Evolutionary conservation across 306 rosid species (phyloP).

Genomic region (Oxytropis ochrocephala): DNA sequence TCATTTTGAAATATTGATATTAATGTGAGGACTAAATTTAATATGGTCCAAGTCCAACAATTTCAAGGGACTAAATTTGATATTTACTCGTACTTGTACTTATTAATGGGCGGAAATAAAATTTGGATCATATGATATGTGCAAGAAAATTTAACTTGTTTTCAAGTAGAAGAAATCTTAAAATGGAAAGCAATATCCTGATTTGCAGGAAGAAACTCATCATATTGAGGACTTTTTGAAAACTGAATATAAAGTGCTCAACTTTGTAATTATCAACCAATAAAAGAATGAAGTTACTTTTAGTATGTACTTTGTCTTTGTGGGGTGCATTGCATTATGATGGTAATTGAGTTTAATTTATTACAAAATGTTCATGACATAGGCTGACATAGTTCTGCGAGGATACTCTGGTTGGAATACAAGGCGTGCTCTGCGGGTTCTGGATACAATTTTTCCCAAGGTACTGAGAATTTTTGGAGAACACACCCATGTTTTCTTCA

Average conservation of each 20-base stretch:
- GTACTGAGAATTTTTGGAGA: constrained; percentile 32
- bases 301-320: not conserved
- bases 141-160: not conserved
- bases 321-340: not conserved
- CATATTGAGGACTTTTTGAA: not conserved
- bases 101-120: no score
- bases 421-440: constrained; percentile 64
- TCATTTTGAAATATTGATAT: no score
- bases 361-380: not conserved
- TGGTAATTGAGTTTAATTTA: not conserved
- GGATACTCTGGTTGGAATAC: constrained; percentile 89
- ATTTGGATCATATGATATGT: not conserved
- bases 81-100: no score
- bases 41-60: no score
- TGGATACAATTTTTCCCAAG: constrained; percentile 73
- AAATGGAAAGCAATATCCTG: not conserved
- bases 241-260: not conserved
- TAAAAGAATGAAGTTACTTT: not conserved
- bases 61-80: no score
- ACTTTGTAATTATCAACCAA: not conserved
- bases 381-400: constrained; percentile 71
- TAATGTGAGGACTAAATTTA: no score
- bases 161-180: not conserved
- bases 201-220: not conserved
- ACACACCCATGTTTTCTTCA: no score